Evolutionary conservation across 1,139 yeast species (phyloP).

Genomic region (Yamadazyma triangularis): DNA sequence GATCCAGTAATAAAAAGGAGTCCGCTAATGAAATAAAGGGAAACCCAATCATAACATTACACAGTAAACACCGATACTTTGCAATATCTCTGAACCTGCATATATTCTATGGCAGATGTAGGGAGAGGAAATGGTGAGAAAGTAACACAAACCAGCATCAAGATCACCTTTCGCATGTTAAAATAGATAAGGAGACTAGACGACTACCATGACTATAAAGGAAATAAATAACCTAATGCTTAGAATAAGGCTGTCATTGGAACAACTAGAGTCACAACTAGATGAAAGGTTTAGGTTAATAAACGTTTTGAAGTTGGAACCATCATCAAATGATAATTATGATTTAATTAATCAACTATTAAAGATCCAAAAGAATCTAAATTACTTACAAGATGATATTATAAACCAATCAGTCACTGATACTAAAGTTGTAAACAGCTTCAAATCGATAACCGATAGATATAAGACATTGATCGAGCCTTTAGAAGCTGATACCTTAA

Average conservation of each 20-base stretch:
- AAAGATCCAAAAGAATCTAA: constrained; percentile 27
- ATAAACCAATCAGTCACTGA: constrained; percentile 8
- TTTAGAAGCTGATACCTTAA: constrained; percentile 23
- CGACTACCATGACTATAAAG: constrained; percentile 3
- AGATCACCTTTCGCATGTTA: too few species aligned
- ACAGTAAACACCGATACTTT: too few species aligned
- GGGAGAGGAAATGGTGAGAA: too few species aligned
- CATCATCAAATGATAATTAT: constrained; percentile 50
- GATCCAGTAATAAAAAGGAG: too few species aligned
- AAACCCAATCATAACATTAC: too few species aligned
- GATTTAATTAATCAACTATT: constrained; percentile 44
- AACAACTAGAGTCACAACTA: constrained; percentile 37
- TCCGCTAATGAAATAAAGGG: too few species aligned
- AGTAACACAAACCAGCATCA: too few species aligned
- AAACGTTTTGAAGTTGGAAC: constrained; percentile 39
- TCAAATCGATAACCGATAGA: constrained; percentile 13
- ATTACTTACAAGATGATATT: constrained; percentile 32
- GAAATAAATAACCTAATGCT: constrained; percentile 8
- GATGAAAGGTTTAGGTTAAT: constrained; percentile 50
- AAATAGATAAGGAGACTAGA: too few species aligned
- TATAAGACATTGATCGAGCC: constrained; percentile 20
- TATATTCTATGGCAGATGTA: too few species aligned
- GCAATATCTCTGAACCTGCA: too few species aligned
- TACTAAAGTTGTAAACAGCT: constrained; percentile 9
- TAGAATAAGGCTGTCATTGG: constrained; percentile 14